Conservation (phyloP, 257 asterid species). For the Scutellaria galericulata region DNA sequence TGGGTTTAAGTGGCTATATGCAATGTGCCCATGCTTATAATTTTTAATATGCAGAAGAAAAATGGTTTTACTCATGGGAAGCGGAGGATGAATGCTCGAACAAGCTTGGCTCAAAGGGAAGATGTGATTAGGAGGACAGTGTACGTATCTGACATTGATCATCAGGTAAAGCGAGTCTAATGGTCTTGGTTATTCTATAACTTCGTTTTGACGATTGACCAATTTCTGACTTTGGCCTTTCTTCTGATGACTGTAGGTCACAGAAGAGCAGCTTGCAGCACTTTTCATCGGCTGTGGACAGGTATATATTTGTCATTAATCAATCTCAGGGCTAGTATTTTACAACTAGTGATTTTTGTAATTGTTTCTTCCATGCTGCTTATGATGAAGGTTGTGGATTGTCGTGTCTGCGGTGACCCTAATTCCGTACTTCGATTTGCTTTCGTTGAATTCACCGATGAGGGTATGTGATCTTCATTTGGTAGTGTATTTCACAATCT, state of each 20-base stretch:
- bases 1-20: conserved; percentile 11
- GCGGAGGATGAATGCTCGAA: conserved; percentile 59
- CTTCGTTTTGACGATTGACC: neutral
- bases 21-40: conserved; percentile 24
- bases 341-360: conserved; percentile 21
- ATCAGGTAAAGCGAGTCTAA: conserved; percentile 52
- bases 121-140: conserved; percentile 79
- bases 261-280: conserved; percentile 75
- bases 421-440: conserved; percentile 75
- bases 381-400: conserved; percentile 64
- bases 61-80: conserved; percentile 56
- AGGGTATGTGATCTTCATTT: conserved; percentile 47
- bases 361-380: neutral
- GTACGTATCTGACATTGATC: conserved; percentile 81
- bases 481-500: neutral
- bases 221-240: neutral
- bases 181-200: neutral
- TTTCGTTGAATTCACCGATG: conserved; percentile 69
- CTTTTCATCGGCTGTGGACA: conserved; percentile 71
- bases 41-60: conserved; percentile 52
- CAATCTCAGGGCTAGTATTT: conserved; percentile 21
- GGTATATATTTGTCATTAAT: conserved; percentile 41
- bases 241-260: conserved; percentile 50
- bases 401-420: conserved; percentile 79
- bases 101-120: conserved; percentile 72